Evolutionary conservation across 2,329 filamentous ascomycete species (phyloP), one percentile per base, ranked within the genome.

Genomic region (Xylaria sp.): DNA sequence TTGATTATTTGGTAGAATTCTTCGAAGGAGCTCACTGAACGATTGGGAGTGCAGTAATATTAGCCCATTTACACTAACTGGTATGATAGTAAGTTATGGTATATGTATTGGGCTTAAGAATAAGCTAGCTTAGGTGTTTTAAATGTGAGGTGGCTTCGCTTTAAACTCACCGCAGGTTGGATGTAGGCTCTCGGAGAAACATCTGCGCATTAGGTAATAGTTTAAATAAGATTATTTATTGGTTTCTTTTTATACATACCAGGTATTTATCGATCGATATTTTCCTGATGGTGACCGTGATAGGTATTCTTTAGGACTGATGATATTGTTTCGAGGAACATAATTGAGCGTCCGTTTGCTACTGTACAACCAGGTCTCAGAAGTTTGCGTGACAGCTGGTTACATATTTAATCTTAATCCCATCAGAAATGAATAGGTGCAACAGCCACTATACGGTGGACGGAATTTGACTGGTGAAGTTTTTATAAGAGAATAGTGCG

Each of bases 391-490:
- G 29, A 56, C n/a, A 58, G 63, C 38, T 27, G 38, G 54, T 45
- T 49, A 22, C 44, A 64, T 53, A 44, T 22, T 36, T 50, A n/a
- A 50, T 50, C n/a, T 27, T 44, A 49, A 39, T 44, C 51, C 53
- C 38, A 44, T 29, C 11, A 31, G 25, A 55, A 50, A 45, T 36
- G 44, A 47, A 59, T 31, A 42, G 27, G 49, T 62, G 50, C 38
- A 27, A 62, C 38, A 1, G 39, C 22, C 20, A 38, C 58, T 44
- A 6, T 36, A 39, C 13, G 13, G 31, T 11, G 9, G 49, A 15
- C 15, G 36, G 33, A 45, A 61, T 63, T 66, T 61, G 63, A n/a
- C 55, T 60, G 63, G 51, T 15, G 15, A 45, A 31, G 17, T 31
- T 17, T 39, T 22, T 11, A 27, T 9, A 10, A 29, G 15, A 31